Percentiles rank a stretch among this genome's conserved stretches.
phyloP scores from a whole-genome alignment of 2,329 filamentous ascomycete species.

The Cryphonectria radicalis region DNA sequence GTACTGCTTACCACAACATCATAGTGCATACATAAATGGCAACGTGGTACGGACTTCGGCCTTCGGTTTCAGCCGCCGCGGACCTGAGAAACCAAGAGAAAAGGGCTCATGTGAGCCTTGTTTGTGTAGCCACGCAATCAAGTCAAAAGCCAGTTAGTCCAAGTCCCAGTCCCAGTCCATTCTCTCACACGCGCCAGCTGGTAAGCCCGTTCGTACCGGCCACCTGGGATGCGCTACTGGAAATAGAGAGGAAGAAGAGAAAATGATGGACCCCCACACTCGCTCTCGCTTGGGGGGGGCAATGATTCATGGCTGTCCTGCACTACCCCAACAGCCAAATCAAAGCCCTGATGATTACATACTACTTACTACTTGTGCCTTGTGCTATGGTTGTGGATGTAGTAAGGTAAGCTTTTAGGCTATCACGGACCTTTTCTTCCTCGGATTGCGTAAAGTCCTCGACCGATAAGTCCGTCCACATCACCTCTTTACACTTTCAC shows the following conservation, averaged over 20 bases:
- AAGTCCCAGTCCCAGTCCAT: not conserved
- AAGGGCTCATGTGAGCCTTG: not conserved
- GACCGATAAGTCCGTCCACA: not conserved
- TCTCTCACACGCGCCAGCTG: not conserved
- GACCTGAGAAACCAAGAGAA: not conserved
- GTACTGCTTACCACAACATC: not conserved
- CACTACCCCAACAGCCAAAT: not conserved
- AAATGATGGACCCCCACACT: not conserved
- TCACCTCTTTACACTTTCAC: not conserved
- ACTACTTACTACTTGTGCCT: too few species aligned
- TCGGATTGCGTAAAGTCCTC: not conserved
- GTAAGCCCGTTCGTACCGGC: slow-evolving; percentile 1
- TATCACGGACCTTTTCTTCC: not conserved
- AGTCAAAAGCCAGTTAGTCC: not conserved
- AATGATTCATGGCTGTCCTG: slow-evolving; percentile 18
- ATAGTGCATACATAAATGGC: not conserved
- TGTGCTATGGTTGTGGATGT: not conserved
- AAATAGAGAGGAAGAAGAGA: not conserved
- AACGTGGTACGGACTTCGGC: not conserved
- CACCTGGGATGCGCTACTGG: not conserved
- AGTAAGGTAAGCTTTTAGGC: not conserved
- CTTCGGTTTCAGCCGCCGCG: not conserved
- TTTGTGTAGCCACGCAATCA: not conserved
- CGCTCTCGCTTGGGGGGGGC: not conserved
- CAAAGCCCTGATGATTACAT: not conserved